These are phyloP conservation scores for Oryza coarctata DNA, from an alignment of 176 grass and related monocot genomes.

Conservation along the genomic window DNA sequence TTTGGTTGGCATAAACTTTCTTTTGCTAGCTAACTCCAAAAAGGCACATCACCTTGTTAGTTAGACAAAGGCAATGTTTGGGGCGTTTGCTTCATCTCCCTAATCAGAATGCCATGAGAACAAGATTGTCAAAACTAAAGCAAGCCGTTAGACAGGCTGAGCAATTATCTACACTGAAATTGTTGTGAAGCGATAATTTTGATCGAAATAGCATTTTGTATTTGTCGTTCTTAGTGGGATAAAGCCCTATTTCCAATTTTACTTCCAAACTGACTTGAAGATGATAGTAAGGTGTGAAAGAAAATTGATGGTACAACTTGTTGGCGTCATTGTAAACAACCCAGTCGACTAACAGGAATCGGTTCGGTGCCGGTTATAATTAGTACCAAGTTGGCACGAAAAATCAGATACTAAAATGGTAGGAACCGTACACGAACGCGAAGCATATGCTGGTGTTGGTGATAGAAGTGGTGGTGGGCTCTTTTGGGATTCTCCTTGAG, in stretches of 20 bases:
- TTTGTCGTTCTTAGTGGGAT: not conserved
- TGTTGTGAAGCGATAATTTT: not conserved
- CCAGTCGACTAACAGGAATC: not conserved
- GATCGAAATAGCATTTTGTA: not conserved
- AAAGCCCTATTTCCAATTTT: not conserved
- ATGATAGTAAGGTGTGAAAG: not conserved
- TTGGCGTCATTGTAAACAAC: not conserved
- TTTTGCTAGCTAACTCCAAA: not conserved
- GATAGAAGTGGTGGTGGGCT: slow-evolving; percentile 31
- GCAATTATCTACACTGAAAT: not conserved
- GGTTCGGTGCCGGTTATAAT: slow-evolving; percentile 2
- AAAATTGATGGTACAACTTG: not conserved
- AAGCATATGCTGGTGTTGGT: slow-evolving; percentile 38
- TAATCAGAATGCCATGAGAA: not conserved
- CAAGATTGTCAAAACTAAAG: not conserved
- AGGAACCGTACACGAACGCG: not conserved
- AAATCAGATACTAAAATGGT: slow-evolving; percentile 32
- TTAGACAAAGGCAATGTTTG: not conserved
- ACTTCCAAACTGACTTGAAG: not conserved
- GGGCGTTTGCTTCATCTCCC: no score
- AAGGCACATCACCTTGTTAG: no score
- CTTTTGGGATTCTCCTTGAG: slow-evolving; percentile 21
- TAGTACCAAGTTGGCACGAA: slow-evolving; percentile 22
- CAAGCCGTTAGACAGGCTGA: not conserved
- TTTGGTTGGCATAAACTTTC: not conserved